Percentiles rank a stretch among this genome's conserved stretches.
phyloP scores from a whole-genome alignment of 164 flowering plant genomes.

The Stephania yunnanensis region DNA sequence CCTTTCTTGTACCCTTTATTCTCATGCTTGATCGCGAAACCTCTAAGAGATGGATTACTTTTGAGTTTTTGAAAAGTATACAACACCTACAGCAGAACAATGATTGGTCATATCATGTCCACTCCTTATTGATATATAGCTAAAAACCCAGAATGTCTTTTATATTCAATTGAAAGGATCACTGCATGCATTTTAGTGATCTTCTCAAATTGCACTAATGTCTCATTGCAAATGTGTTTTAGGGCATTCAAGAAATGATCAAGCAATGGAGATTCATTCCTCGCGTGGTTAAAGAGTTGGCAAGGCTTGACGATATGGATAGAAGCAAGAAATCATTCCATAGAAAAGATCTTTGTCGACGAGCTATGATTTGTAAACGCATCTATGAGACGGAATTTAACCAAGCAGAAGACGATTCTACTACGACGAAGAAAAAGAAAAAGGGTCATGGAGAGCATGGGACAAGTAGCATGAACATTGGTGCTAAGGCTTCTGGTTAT shows the following conservation, averaged over 20 bases:
- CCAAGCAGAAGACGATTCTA: slow-evolving; percentile 19
- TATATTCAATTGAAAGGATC: neutral
- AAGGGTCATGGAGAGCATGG: slow-evolving; percentile 15
- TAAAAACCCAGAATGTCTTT: neutral
- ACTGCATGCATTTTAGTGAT: neutral
- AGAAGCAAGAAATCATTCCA: slow-evolving; percentile 20
- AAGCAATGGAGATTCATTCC: slow-evolving; percentile 81
- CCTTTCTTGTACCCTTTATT: too few relatives aligned
- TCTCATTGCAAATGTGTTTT: slow-evolving; percentile 2
- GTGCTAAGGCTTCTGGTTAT: slow-evolving; percentile 20
- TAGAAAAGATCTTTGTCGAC: slow-evolving; percentile 51
- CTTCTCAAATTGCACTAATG: neutral
- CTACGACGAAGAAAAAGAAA: slow-evolving; percentile 19
- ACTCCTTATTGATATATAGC: too few relatives aligned
- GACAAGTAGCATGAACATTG: slow-evolving; percentile 11
- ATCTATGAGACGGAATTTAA: slow-evolving; percentile 53
- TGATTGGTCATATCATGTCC: too few relatives aligned
- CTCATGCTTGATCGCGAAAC: too few relatives aligned
- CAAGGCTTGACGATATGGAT: slow-evolving; percentile 27
- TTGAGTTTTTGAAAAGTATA: too few relatives aligned
- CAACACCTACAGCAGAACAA: too few relatives aligned
- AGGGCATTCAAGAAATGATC: slow-evolving; percentile 52
- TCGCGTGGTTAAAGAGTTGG: slow-evolving; percentile 64
- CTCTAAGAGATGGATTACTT: too few relatives aligned
- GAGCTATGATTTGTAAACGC: slow-evolving; percentile 46